Base-by-base conservation (phyloP, 2,329 filamentous ascomycete genomes). In the Ascomycota sp. region DNA sequence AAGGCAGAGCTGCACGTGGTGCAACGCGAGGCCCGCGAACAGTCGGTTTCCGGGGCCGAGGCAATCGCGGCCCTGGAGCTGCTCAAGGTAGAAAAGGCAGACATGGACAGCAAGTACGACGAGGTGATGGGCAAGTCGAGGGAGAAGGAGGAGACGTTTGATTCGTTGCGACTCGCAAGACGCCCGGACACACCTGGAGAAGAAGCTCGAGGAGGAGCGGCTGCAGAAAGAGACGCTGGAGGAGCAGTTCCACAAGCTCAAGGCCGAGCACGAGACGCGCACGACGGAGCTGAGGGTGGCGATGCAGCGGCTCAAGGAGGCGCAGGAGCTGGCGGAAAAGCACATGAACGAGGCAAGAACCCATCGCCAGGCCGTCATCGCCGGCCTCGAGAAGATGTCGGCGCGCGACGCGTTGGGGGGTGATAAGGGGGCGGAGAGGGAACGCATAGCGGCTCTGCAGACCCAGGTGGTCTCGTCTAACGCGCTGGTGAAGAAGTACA, bases 261-360 rank as follows among this genome's bases (percentile, higher is more conserved):
- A 75, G 48, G 62, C 70, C 15, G 83, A 95, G 46, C 79, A 92
- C 43, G 89, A 95, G 45, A 68, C 78, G 30, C 69, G 72, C 22
- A 76, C 71, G 8, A 62, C 70, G 0, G 86, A 98, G 46, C 61
- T 95, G 3, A 80, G 83, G 27, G 66, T 65, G 13, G 65, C 72
- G 0, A 75, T 68, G 2, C 72, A 82, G 40, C 74, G 79, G 30
- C 56, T 98, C 29, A 72, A 69, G 25, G 85, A 94, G 49, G 73
- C 81, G 0, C 83, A 98, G 52, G 82, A 93, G 44, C 56, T 95
- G 27, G 79, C 80, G 2, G 79, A 91, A 43, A 82, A 76, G 40
- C 75, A 93, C 49, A 80, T 85, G 5, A 71, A 74, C 39, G 91
- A 98, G 55, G 86, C 89, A 5, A 68, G 75, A 33, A 77, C 78